Conservation (phyloP, 2,329 filamentous ascomycete genomes). For the Sarocladium oryzae region DNA sequence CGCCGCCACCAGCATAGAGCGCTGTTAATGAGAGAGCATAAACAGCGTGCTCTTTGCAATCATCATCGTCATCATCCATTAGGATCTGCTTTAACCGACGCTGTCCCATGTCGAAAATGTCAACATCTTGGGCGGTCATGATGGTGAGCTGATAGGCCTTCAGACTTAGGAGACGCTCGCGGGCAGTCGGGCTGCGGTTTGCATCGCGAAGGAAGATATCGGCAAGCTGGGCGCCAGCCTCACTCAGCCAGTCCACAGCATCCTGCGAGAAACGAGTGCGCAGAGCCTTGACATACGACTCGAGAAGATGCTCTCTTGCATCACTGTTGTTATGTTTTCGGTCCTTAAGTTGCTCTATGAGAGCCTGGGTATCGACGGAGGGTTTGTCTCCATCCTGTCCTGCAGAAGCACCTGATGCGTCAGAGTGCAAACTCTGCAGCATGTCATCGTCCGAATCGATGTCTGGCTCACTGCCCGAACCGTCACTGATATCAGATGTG, state of each 20-base stretch:
- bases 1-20: slow-evolving; percentile 67
- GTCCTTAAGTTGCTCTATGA: slow-evolving; percentile 63
- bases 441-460: slow-evolving; percentile 34
- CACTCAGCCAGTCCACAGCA: slow-evolving; percentile 43
- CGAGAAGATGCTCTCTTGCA: slow-evolving; percentile 50
- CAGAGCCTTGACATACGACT: slow-evolving; percentile 40
- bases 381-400: slow-evolving; percentile 54
- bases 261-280: slow-evolving; percentile 35
- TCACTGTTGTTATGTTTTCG: slow-evolving; percentile 73
- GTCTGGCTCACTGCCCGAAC: slow-evolving; percentile 38
- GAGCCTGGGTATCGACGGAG: slow-evolving; percentile 53
- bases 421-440: slow-evolving; percentile 38
- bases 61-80: slow-evolving; percentile 54
- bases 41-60: slow-evolving; percentile 62
- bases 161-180: slow-evolving; percentile 63
- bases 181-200: slow-evolving; percentile 59
- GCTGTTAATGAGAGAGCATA: slow-evolving; percentile 65
- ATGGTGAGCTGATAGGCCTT: slow-evolving; percentile 67
- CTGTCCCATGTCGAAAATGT: slow-evolving; percentile 24
- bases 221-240: slow-evolving; percentile 45
- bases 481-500: slow-evolving; percentile 54
- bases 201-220: slow-evolving; percentile 67
- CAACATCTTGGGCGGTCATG: slow-evolving; percentile 56
- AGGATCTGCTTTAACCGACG: slow-evolving; percentile 28
- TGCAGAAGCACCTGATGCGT: slow-evolving; percentile 33